These are phyloP conservation scores for Candida pseudoglaebosa DNA, from an alignment of 805 yeast species.

Conservation along the genomic window DNA sequence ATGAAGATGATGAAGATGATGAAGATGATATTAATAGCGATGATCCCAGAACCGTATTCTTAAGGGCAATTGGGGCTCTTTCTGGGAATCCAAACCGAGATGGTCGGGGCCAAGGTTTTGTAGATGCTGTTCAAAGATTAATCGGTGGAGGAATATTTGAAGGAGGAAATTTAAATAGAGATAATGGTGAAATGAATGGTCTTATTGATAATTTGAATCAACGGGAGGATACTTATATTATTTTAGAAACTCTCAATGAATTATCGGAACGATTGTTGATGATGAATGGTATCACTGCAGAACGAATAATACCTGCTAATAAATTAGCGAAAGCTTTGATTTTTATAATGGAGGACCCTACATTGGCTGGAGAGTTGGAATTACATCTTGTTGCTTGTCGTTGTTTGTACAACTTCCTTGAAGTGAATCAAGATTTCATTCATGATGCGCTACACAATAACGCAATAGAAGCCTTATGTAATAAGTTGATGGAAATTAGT, in stretches of 20 bases:
- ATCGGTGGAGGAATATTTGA: slow-evolving; percentile 25
- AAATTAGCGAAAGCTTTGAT: slow-evolving; percentile 54
- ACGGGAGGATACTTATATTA: slow-evolving; percentile 54
- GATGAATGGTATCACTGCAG: slow-evolving; percentile 64
- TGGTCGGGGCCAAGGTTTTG: slow-evolving; percentile 21
- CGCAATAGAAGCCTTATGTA: slow-evolving; percentile 61
- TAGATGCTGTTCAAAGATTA: slow-evolving; percentile 31
- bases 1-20: slow-evolving; percentile 14
- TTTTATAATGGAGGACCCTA: slow-evolving; percentile 53
- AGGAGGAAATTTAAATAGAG: slow-evolving; percentile 15
- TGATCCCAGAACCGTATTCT: slow-evolving; percentile 22
- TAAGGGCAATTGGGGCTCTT: slow-evolving; percentile 23
- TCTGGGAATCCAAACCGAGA: slow-evolving; percentile 16
- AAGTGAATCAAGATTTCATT: slow-evolving; percentile 63
- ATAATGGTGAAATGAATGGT: slow-evolving; percentile 26
- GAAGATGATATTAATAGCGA: slow-evolving; percentile 14
- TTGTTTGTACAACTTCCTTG: slow-evolving; percentile 76
- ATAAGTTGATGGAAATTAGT: slow-evolving; percentile 66
- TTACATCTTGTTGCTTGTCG: slow-evolving; percentile 81
- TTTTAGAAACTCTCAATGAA: slow-evolving; percentile 63
- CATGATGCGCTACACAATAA: slow-evolving; percentile 60
- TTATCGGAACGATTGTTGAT: slow-evolving; percentile 60
- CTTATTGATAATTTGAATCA: slow-evolving; percentile 36
- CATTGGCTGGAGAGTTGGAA: slow-evolving; percentile 63
- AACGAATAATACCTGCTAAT: slow-evolving; percentile 58